Conservation (phyloP, 1,284 basidiomycete genomes). For the Ganoderma meredithae region DNA sequence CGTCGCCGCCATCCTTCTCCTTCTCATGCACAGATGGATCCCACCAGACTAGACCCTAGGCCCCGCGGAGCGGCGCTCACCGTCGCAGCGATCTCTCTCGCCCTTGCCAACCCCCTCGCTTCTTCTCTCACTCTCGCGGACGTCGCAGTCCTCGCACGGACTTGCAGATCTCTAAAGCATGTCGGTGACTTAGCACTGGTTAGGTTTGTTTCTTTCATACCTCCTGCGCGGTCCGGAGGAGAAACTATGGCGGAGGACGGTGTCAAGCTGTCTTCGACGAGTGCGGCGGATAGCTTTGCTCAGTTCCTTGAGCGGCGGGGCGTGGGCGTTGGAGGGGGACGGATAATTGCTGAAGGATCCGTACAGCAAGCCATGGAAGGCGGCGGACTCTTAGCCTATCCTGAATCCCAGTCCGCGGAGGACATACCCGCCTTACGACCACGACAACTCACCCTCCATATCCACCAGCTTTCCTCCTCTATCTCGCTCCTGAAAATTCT, state of each 20-base stretch:
- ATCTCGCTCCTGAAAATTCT: neutral
- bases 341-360: neutral
- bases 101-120: neutral
- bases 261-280: neutral
- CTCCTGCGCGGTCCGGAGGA: neutral
- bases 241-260: neutral
- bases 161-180: neutral
- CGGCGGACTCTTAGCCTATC: neutral
- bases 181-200: neutral
- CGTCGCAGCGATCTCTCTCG: neutral
- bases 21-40: conserved; percentile 4
- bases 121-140: neutral
- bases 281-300: neutral
- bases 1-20: neutral
- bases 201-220: neutral
- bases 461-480: neutral
- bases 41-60: neutral
- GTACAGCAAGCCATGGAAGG: neutral
- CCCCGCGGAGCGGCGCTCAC: neutral
- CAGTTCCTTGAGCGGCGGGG: neutral
- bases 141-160: conserved; percentile 1
- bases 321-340: neutral
- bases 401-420: neutral
- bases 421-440: neutral
- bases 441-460: neutral